phyloP scores from a whole-genome alignment of 164 flowering plant species.

The Kalanchoe fedtschenkoi region DNA sequence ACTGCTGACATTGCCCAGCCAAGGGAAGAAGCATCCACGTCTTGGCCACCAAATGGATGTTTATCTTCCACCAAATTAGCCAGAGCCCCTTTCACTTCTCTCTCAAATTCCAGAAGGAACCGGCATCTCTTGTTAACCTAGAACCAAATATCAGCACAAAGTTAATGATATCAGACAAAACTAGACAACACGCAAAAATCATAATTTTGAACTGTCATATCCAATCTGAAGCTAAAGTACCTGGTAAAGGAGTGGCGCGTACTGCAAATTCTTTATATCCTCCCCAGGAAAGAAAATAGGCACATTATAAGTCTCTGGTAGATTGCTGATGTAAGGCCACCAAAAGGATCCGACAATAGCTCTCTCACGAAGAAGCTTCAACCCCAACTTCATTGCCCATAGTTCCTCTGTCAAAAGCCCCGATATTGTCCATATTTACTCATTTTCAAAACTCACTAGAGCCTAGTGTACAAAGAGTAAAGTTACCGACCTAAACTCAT shows the following conservation, averaged over 20 bases:
- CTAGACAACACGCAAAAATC: background rate
- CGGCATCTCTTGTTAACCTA: conserved; percentile 92
- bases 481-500: conserved; percentile 29
- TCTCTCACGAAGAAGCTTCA: conserved; percentile 89
- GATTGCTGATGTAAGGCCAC: conserved; percentile 99
- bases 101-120: conserved; percentile 86
- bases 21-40: conserved; percentile 71
- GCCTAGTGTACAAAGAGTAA: conserved; percentile 30
- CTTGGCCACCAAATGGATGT: conserved; percentile 79
- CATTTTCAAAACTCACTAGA: conserved; percentile 50
- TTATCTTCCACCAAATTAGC: conserved; percentile 29
- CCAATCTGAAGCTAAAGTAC: conserved; percentile 34
- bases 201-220: too few species aligned
- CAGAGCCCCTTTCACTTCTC: conserved; percentile 36
- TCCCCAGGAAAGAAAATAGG: conserved; percentile 90
- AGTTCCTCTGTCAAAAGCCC: conserved; percentile 97
- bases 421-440: conserved; percentile 57
- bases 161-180: background rate
- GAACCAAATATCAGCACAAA: background rate
- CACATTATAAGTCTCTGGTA: conserved; percentile 74
- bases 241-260: conserved; percentile 91
- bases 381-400: conserved; percentile 88
- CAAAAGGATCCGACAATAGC: conserved; percentile 75
- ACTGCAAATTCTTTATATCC: conserved; percentile 85
- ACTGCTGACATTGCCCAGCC: conserved; percentile 99